phyloP scores from a whole-genome alignment of 169 alveolate genomes.

The Blepharisma undulans region DNA sequence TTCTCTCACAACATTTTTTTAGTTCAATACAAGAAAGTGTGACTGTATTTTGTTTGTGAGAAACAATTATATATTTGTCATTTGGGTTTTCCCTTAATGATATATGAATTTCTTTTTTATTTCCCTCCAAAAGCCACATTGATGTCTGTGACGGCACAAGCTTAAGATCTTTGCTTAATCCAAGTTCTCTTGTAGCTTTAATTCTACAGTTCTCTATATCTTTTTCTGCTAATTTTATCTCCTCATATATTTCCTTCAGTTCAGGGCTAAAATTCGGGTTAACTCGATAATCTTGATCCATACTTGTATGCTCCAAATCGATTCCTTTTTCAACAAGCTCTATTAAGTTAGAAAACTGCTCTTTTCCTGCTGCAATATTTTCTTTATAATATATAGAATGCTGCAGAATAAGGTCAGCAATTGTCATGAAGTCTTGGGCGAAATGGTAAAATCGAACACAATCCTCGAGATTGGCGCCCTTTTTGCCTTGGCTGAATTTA shows the following conservation, averaged over 20 bases:
- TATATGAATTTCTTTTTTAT: conserved; percentile 71
- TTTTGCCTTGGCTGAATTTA: conserved; percentile 1
- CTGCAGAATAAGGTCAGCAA: neutral
- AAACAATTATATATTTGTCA: conserved; percentile 31
- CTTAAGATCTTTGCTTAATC: conserved; percentile 49
- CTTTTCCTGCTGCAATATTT: neutral
- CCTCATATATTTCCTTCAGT: conserved; percentile 51
- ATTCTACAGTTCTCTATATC: conserved; percentile 65
- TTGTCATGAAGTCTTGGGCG: neutral
- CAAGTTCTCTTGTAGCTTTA: conserved; percentile 66
- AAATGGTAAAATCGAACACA: conserved; percentile 7
- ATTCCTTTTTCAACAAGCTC: conserved; percentile 23
- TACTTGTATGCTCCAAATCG: conserved; percentile 57
- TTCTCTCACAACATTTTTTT: conserved; percentile 53
- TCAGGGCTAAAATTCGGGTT: conserved; percentile 69
- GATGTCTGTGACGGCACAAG: conserved; percentile 60
- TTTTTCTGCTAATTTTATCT: conserved; percentile 53
- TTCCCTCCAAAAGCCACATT: conserved; percentile 68
- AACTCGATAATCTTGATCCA: conserved; percentile 63
- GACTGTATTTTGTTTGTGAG: conserved; percentile 60
- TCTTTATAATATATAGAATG: neutral
- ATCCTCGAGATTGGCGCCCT: neutral
- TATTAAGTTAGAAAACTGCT: neutral
- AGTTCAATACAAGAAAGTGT: conserved; percentile 61
- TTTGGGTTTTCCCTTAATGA: conserved; percentile 55